Evolutionary conservation across 768 basidiomycete species (phyloP).

Genomic region (Mycena rosella): DNA sequence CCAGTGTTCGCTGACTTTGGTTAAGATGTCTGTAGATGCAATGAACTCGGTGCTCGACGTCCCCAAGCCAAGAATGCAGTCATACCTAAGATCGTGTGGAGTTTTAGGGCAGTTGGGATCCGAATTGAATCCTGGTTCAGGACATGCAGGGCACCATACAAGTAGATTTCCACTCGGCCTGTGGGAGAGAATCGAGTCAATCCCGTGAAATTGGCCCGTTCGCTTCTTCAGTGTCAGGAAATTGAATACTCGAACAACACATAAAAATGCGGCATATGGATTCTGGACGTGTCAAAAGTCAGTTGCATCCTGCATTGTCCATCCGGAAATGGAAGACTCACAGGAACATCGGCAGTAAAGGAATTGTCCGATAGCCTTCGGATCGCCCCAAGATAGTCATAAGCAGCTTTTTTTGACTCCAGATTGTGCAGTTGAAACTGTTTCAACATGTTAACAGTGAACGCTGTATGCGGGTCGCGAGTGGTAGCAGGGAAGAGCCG

Average conservation of each 20-base stretch:
- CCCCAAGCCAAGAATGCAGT: neutral
- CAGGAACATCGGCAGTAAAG: constrained; percentile 36
- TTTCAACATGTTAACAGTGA: constrained; percentile 41
- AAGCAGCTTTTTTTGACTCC: constrained; percentile 42
- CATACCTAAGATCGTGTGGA: constrained; percentile 32
- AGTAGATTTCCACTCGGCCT: constrained; percentile 33
- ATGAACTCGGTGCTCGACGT: neutral
- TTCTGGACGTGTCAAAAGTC: constrained; percentile 34
- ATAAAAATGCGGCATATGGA: constrained; percentile 30
- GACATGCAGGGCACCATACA: constrained; percentile 41
- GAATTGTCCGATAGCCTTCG: constrained; percentile 40
- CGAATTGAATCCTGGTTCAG: constrained; percentile 37
- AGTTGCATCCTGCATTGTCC: neutral
- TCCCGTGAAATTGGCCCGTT: constrained; percentile 42
- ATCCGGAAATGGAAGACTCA: constrained; percentile 17
- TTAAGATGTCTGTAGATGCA: constrained; percentile 30
- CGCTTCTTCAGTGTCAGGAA: constrained; percentile 30
- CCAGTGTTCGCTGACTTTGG: constrained; percentile 30
- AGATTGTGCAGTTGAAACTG: constrained; percentile 42
- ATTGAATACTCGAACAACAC: constrained; percentile 41
- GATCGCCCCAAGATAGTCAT: constrained; percentile 43
- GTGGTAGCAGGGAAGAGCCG: constrained; percentile 45
- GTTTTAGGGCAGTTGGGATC: constrained; percentile 32
- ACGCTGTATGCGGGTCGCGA: constrained; percentile 38
- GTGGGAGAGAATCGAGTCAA: constrained; percentile 34